Evolutionary conservation across 805 yeast genomes (phyloP).

Genomic region (Spathaspora arborariae): DNA sequence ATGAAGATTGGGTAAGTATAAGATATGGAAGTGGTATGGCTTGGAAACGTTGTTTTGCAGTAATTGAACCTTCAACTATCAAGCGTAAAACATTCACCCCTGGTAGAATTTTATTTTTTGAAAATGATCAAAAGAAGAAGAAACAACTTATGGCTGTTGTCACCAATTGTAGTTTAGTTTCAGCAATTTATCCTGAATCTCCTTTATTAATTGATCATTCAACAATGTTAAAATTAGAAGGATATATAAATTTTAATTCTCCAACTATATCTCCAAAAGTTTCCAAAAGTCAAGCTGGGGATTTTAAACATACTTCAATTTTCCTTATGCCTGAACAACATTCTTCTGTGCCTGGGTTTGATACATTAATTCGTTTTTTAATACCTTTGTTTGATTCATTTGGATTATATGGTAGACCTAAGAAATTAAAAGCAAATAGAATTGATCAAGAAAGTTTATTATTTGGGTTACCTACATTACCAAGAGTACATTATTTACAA

Average conservation of each 20-base stretch:
- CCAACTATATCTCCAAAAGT: slow-evolving; percentile 32
- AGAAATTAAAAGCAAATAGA: slow-evolving; percentile 39
- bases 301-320: slow-evolving; percentile 38
- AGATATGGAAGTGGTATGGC: slow-evolving; percentile 98
- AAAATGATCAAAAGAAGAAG: slow-evolving; percentile 73
- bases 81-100: slow-evolving; percentile 45
- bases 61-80: slow-evolving; percentile 65
- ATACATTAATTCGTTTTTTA: slow-evolving; percentile 43
- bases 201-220: slow-evolving; percentile 77
- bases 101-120: slow-evolving; percentile 78
- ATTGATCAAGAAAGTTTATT: slow-evolving; percentile 37
- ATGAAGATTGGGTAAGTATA: slow-evolving; percentile 93
- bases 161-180: slow-evolving; percentile 62
- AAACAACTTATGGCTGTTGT: slow-evolving; percentile 75
- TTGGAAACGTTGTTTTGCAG: slow-evolving; percentile 93
- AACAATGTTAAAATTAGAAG: slow-evolving; percentile 87
- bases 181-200: slow-evolving; percentile 91
- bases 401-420: slow-evolving; percentile 45
- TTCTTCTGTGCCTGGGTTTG: slow-evolving; percentile 46
- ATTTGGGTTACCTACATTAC: slow-evolving; percentile 44
- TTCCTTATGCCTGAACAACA: slow-evolving; percentile 45
- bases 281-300: slow-evolving; percentile 26
- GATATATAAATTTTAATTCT: slow-evolving; percentile 59
- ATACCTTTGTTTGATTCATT: slow-evolving; percentile 40
- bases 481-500: slow-evolving; percentile 41